Conservation (phyloP, 306 rosid genomes). For the Dicorynia guianensis region DNA sequence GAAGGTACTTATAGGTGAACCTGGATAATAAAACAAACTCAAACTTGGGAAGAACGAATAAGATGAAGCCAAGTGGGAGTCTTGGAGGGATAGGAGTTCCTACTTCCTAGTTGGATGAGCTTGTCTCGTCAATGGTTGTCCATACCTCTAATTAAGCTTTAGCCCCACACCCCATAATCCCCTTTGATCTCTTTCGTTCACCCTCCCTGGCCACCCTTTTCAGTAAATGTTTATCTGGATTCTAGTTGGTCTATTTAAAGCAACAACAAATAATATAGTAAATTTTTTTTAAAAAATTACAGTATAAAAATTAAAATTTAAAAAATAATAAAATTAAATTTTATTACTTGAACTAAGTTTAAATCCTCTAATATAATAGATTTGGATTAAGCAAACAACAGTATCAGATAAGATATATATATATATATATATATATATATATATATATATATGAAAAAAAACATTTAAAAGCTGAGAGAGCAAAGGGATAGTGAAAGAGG, state of each 20-base stretch:
- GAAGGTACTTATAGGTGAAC: constrained; percentile 56
- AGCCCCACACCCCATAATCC: constrained; percentile 79
- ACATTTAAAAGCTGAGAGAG: background rate
- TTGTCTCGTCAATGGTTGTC: constrained; percentile 54
- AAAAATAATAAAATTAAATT: too few relatives aligned
- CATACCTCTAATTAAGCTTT: constrained; percentile 53
- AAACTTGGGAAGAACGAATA: constrained; percentile 53
- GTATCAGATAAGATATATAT: constrained; percentile 40
- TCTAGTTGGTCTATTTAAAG: constrained; percentile 30
- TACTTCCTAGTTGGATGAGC: constrained; percentile 67
- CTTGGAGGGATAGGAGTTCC: constrained; percentile 49
- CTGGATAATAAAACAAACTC: constrained; percentile 67
- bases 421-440: background rate
- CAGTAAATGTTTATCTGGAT: constrained; percentile 46
- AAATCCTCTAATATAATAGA: constrained; percentile 47
- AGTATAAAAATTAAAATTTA: too few relatives aligned
- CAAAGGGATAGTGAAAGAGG: constrained; percentile 2
- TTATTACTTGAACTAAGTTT: too few relatives aligned
- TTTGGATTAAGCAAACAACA: constrained; percentile 41
- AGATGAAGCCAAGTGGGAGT: constrained; percentile 54
- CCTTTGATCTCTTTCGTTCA: background rate
- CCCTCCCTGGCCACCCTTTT: background rate
- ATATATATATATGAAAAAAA: background rate
- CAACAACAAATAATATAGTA: constrained; percentile 46
- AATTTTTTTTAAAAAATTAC: too few relatives aligned